A percentile compares a stretch with the other conserved stretches of the same genome.
These are phyloP conservation scores for Myotisia sp. DNA, from an alignment of 2,329 filamentous ascomycete genomes.

Conservation along the genomic window DNA sequence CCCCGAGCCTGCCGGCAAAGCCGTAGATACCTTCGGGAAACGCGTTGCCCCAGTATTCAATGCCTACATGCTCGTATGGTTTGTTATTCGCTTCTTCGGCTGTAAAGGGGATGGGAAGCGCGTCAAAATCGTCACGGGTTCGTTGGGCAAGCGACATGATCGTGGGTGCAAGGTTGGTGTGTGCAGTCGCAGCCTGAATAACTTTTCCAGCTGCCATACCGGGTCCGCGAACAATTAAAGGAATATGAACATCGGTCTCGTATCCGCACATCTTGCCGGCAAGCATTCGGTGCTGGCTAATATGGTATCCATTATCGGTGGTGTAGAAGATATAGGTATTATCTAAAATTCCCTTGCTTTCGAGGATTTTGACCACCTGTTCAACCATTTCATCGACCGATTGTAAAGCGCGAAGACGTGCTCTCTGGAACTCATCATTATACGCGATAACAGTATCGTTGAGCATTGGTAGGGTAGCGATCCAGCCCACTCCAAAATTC, in stretches of 20 bases:
- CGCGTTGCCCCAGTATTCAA: slow-evolving; percentile 42
- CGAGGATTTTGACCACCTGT: slow-evolving; percentile 29
- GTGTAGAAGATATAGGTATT: slow-evolving; percentile 49
- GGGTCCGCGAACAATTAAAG: slow-evolving; percentile 46
- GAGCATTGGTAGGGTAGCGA: slow-evolving; percentile 30
- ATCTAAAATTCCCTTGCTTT: slow-evolving; percentile 30
- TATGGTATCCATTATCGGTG: slow-evolving; percentile 47
- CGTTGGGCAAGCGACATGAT: slow-evolving; percentile 35
- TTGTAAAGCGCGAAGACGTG: slow-evolving; percentile 37
- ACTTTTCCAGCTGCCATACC: slow-evolving; percentile 34
- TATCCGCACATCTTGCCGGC: slow-evolving; percentile 46
- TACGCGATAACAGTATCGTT: slow-evolving; percentile 36
- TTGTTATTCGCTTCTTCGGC: slow-evolving; percentile 13
- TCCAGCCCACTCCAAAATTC: slow-evolving; percentile 35
- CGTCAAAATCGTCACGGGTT: slow-evolving; percentile 41
- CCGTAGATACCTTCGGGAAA: slow-evolving; percentile 19
- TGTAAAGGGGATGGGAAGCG: slow-evolving; percentile 37
- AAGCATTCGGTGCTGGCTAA: slow-evolving; percentile 44
- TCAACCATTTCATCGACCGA: slow-evolving; percentile 43
- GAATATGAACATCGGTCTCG: slow-evolving; percentile 47
- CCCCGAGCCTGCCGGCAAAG: no score
- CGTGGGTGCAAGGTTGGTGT: slow-evolving; percentile 51
- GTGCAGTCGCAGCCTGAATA: slow-evolving; percentile 40
- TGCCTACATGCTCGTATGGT: slow-evolving; percentile 42
- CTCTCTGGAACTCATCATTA: slow-evolving; percentile 40